Conservation (phyloP, 2,329 filamentous ascomycete genomes). For the Fonsecaea pedrosoi region DNA sequence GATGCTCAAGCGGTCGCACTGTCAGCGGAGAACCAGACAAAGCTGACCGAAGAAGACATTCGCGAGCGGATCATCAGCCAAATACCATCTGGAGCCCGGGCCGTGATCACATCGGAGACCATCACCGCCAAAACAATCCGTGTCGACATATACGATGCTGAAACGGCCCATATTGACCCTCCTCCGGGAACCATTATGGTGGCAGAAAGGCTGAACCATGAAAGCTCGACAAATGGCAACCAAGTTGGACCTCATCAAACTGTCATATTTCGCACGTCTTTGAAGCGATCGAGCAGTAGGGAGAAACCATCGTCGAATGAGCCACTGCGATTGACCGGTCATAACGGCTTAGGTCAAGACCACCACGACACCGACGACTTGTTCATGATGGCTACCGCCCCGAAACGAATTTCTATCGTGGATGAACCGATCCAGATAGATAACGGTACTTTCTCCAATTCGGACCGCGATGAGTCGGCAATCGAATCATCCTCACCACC, state of each 20-base stretch:
- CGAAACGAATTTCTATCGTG: conserved; percentile 33
- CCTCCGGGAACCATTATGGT: conserved; percentile 56
- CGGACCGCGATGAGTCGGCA: conserved; percentile 22
- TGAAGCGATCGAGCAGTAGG: conserved; percentile 42
- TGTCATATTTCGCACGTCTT: conserved; percentile 54
- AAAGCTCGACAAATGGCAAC: conserved; percentile 53
- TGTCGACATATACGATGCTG: conserved; percentile 54
- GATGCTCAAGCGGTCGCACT: conserved; percentile 39
- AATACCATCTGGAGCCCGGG: conserved; percentile 50
- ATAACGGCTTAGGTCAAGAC: conserved; percentile 39
- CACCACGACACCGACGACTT: conserved; percentile 36
- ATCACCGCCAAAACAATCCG: conserved; percentile 55
- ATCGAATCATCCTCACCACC: conserved; percentile 23
- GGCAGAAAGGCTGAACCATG: conserved; percentile 57
- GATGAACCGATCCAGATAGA: conserved; percentile 33
- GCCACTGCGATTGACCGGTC: conserved; percentile 31
- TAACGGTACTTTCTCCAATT: conserved; percentile 11
- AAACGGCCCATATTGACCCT: conserved; percentile 51
- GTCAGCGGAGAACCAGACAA: conserved; percentile 47
- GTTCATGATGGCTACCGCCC: conserved; percentile 31
- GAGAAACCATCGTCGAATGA: conserved; percentile 32
- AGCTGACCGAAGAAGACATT: conserved; percentile 54
- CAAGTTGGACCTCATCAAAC: conserved; percentile 52
- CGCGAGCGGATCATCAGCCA: conserved; percentile 56
- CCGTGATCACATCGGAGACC: conserved; percentile 52